Percentiles rank a stretch among this genome's conserved stretches.
phyloP scores from a whole-genome alignment of 2,329 filamentous ascomycete genomes.

The Colletotrichum zoysiae region DNA sequence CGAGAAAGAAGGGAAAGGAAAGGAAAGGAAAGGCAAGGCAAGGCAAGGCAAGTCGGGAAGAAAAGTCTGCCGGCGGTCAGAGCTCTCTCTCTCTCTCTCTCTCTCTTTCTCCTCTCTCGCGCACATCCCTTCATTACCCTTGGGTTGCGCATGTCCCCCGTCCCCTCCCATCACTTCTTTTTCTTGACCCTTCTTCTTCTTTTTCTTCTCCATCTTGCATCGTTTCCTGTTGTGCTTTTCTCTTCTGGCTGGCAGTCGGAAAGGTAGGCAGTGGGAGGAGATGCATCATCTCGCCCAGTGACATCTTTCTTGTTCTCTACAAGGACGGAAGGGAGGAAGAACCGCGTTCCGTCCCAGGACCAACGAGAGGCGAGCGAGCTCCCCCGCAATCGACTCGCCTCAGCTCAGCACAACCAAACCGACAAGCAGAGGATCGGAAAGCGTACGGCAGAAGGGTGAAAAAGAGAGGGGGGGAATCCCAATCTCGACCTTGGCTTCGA shows the following conservation, averaged over 20 bases:
- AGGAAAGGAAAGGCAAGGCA: not conserved
- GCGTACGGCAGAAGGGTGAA: not conserved
- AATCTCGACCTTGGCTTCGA: not conserved
- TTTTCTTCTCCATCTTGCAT: not conserved
- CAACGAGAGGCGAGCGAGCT: constrained; percentile 5
- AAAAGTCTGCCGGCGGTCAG: constrained; percentile 40
- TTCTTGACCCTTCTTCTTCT: constrained; percentile 1
- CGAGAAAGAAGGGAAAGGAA: not conserved
- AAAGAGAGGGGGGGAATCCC: no score
- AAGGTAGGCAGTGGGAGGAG: constrained; percentile 16
- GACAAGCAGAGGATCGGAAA: not conserved
- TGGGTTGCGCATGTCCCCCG: constrained; percentile 15
- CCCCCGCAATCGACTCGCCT: constrained; percentile 5
- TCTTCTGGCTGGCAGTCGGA: constrained; percentile 12
- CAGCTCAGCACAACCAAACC: not conserved
- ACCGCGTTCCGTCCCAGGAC: not conserved
- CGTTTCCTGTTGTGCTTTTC: not conserved
- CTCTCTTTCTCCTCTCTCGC: not conserved
- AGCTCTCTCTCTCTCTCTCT: constrained; percentile 10
- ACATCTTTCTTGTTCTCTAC: constrained; percentile 6
- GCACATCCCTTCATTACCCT: constrained; percentile 12
- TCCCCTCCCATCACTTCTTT: not conserved
- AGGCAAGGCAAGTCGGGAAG: not conserved
- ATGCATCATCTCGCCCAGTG: constrained; percentile 15
- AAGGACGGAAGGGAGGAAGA: constrained; percentile 11